Evolutionary conservation across 352 stramenopile species (phyloP).

Genomic region (Globisporangium ultimum): DNA sequence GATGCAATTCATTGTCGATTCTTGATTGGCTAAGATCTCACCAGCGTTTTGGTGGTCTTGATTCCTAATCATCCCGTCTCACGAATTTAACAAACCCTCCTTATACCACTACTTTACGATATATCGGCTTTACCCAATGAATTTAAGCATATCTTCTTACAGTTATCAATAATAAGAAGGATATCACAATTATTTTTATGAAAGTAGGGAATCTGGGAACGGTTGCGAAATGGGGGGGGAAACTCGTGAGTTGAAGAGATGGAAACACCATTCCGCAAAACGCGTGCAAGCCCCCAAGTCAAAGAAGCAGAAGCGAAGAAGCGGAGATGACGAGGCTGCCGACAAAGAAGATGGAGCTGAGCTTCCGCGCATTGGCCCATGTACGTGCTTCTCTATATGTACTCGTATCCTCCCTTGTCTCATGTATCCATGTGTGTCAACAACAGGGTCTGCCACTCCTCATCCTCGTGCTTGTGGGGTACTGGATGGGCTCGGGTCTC

Average conservation of each 20-base stretch:
- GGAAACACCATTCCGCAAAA: not conserved
- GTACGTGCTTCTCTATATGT: constrained; percentile 7
- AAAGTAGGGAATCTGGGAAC: not conserved
- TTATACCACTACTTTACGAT: no score
- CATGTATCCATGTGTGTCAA: not conserved
- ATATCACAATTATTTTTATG: not conserved
- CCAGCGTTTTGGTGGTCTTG: not conserved
- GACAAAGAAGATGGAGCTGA: not conserved
- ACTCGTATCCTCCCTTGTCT: not conserved
- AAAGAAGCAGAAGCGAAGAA: not conserved
- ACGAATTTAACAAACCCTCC: no score
- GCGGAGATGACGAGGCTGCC: not conserved
- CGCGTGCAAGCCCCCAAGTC: not conserved
- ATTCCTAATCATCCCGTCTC: not conserved
- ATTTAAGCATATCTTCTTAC: no score
- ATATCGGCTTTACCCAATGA: no score
- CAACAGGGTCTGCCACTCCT: constrained; percentile 48
- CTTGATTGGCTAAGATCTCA: not conserved
- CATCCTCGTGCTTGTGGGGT: constrained; percentile 57
- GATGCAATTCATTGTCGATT: not conserved
- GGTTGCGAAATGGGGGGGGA: not conserved
- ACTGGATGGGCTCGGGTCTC: constrained; percentile 74
- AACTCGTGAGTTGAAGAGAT: not conserved
- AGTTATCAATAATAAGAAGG: no score
- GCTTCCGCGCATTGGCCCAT: constrained; percentile 8